Conservation (phyloP, 306 rosid genomes). For the Morella rubra region DNA sequence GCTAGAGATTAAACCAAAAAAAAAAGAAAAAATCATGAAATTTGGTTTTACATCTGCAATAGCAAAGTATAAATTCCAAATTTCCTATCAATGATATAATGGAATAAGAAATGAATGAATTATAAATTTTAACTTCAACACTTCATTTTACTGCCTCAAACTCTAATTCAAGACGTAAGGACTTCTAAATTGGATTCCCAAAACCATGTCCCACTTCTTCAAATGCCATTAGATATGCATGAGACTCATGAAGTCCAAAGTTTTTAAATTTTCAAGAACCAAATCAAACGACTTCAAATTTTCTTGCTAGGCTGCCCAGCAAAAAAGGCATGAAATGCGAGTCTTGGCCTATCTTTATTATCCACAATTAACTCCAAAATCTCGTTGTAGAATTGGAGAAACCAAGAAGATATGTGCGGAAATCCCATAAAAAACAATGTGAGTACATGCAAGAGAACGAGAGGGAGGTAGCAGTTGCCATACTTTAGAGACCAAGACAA, state of each 20-base stretch:
- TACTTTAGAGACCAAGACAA: slow-evolving; percentile 80
- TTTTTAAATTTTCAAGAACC: not conserved
- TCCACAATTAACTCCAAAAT: not conserved
- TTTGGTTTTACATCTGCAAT: not conserved
- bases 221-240: not conserved
- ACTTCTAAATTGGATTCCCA: not conserved
- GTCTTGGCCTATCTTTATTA: not conserved
- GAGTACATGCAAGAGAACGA: not conserved
- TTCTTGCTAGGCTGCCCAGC: not conserved
- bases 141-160: not conserved
- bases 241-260: not conserved
- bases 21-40: not conserved
- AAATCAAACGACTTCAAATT: not conserved
- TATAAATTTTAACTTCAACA: not conserved
- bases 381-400: too few species aligned
- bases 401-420: not conserved
- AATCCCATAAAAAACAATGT: not conserved
- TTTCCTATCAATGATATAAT: not conserved
- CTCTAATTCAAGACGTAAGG: not conserved
- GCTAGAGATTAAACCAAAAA: slow-evolving; percentile 40
- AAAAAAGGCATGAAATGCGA: not conserved
- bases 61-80: not conserved
- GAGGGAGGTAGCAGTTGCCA: slow-evolving; percentile 5
- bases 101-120: not conserved
- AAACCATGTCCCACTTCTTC: not conserved